Evolutionary conservation across 176 grass and related monocot genomes (phyloP), one percentile per base, ranked within the genome.

Genomic region (Phyllostachys edulis): DNA sequence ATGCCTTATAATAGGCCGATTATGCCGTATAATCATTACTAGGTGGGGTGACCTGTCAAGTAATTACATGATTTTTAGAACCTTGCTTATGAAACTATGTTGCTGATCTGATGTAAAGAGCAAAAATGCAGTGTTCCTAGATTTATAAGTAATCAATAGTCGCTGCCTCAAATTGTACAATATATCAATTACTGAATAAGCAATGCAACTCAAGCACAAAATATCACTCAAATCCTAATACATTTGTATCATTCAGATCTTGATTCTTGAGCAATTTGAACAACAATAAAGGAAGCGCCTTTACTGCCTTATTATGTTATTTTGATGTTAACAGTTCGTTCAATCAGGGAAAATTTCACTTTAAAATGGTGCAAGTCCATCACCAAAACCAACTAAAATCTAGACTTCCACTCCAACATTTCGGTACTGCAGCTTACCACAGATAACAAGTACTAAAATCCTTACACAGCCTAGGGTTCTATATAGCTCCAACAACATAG

Each of bases 371-470:
- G 39, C 32, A 45, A 80, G 68, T 38, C 56, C 20, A 6, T 68
- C 26, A 68, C 20, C 20, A 68, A 42, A 74, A 49, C 13, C 49
- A 75, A 66, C 62, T 69, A 50, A 76, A 82, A 44, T 77, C 7
- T 50, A 69, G 26, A 6, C 29, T 49, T 75, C 49, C 27, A 14
- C 9, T 81, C 13, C 18, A 59, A 41, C 39, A 75, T 76, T 81
- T 67, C 10, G 0, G 27, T 86, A 65, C 18, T 63, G 10, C 71
- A 26, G 14, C 27, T 83, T 46, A 12, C 17, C 73, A 78, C 75
- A 71, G 45, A 73, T 7, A 63, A 71, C 42, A 75, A 81, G 37
- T 78, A 85, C 29, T 14, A 36, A 82, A 45, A 76, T 18, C 9
- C 7, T 80, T 45, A 73, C 38, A 60, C 7, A 80, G 16, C 1